Evolutionary conservation across 371 early-diverging fungal genomes (phyloP), one percentile per base, ranked within the genome.

Genomic region (Sporodiniella umbellata): DNA sequence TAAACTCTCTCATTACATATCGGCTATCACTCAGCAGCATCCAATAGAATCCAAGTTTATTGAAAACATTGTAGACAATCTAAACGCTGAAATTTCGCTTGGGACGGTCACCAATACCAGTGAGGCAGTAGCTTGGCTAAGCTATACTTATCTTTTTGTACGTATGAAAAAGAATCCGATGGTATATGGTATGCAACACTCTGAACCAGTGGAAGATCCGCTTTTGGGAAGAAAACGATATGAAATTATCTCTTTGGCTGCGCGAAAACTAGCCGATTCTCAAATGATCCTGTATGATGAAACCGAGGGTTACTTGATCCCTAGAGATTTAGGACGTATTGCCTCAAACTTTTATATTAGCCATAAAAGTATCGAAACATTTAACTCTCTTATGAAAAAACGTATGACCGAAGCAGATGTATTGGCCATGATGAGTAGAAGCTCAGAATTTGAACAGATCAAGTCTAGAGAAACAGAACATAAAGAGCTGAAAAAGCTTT

Each of bases 41-140:
- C 98, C 98, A 2, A 98, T 99, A 56, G 99, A 99, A 75, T 93
- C 94, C 7, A 79, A 84, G 80, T 93, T 99, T 58, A 86, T 92
- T 21, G 80, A 81, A 31, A 79, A 87, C 40, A 80, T 99, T 62
- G 86, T 86, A 11, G 98, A 99, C 58, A 91, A 94, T 58, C 69
- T 99, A 53, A 98, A 98, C 67, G 96, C 99, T 30, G 99, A 99
- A 64, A 92, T 99, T 39, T 81, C 92, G 1, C 70, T 99, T 22
- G 95, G 97, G 11, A 96, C 96, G 0, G 95, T 99, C 0, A 92
- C 92, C 22, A 94, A 79, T 52, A 68, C 96, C 23, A 88, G 90
- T 51, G 99, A 98, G 64, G 99, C 93, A 0, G 86, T 97, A 8
- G 79, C 86, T 2, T 99, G 99, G 99, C 84, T 99, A 23, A 90